phyloP scores from a whole-genome alignment of 371 early-diverging fungal genomes.

The Lichtheimia ornata region DNA sequence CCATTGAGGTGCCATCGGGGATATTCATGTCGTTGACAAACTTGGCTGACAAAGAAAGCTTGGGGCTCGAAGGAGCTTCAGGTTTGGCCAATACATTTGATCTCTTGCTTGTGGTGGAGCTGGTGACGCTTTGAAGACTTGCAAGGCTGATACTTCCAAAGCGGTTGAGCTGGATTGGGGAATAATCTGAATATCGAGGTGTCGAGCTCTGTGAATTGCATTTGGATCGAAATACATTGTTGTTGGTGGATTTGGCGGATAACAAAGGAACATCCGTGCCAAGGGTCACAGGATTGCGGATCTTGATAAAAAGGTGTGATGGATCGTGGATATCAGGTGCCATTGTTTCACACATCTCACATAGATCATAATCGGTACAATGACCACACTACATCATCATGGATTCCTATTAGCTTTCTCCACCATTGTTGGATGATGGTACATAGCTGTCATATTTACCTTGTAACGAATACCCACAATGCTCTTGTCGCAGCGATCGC shows the following conservation, averaged over 20 bases:
- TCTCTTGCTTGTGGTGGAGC: too few relatives aligned
- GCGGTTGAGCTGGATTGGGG: too few relatives aligned
- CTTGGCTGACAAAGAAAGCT: conserved; percentile 21
- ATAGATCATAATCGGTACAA: conserved; percentile 57
- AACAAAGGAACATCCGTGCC: conserved; percentile 9
- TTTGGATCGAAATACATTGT: too few relatives aligned
- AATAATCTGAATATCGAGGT: too few relatives aligned
- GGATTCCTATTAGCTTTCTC: too few relatives aligned
- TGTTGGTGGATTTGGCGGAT: background rate
- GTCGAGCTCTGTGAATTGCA: too few relatives aligned
- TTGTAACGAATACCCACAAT: conserved; percentile 59
- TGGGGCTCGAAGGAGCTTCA: too few relatives aligned
- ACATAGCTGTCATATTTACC: conserved; percentile 27
- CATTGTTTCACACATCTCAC: conserved; percentile 54
- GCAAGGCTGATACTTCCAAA: too few relatives aligned
- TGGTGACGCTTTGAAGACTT: too few relatives aligned
- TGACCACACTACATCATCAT: conserved; percentile 50
- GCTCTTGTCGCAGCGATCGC: conserved; percentile 45
- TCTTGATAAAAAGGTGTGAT: conserved; percentile 56
- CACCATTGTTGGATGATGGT: too few relatives aligned
- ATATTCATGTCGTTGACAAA: conserved; percentile 73
- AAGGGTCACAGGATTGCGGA: conserved; percentile 31
- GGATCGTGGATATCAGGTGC: conserved; percentile 32
- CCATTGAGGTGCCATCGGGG: conserved; percentile 63
- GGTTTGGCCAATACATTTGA: too few relatives aligned